Percentiles rank a stretch among this genome's conserved stretches.
phyloP scores from a whole-genome alignment of 2,329 filamentous ascomycete genomes.

The Eutypella sp. region DNA sequence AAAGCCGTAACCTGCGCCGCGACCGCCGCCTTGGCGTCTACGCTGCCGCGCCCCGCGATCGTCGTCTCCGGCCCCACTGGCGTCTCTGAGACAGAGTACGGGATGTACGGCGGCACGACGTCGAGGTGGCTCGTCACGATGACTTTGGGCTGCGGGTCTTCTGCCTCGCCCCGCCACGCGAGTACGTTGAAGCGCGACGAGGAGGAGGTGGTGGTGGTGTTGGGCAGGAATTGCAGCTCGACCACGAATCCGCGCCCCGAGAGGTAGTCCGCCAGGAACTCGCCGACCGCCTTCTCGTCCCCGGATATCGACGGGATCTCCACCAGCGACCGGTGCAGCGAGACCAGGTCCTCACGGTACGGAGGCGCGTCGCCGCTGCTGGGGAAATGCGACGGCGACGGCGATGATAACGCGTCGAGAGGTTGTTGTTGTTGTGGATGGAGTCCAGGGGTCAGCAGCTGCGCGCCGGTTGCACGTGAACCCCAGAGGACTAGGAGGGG shows the following conservation, averaged over 20 bases:
- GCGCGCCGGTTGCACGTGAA: too few species aligned
- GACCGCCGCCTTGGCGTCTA: slow-evolving; percentile 66
- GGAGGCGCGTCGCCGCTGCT: too few species aligned
- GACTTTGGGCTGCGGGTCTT: slow-evolving; percentile 48
- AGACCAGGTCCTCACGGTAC: slow-evolving; percentile 54
- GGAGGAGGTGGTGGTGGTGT: slow-evolving; percentile 25
- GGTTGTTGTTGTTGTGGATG: too few species aligned
- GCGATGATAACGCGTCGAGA: too few species aligned
- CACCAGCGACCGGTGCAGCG: slow-evolving; percentile 71
- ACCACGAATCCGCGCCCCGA: slow-evolving; percentile 39
- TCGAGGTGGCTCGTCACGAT: slow-evolving; percentile 82
- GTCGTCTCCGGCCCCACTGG: slow-evolving; percentile 39
- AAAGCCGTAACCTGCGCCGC: slow-evolving; percentile 71
- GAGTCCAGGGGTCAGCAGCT: too few species aligned
- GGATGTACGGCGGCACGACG: slow-evolving; percentile 66
- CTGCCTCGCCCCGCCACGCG: slow-evolving; percentile 54
- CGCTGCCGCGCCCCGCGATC: slow-evolving; percentile 69
- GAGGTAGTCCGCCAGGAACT: slow-evolving; percentile 66
- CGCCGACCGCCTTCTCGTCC: slow-evolving; percentile 63
- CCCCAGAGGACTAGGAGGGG: too few species aligned
- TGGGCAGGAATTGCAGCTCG: slow-evolving; percentile 37
- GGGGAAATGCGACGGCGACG: too few species aligned
- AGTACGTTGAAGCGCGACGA: slow-evolving; percentile 66
- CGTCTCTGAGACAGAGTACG: slow-evolving; percentile 52
- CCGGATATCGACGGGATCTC: slow-evolving; percentile 67